Conservation (phyloP, 2,329 filamentous ascomycete genomes). For the Emmonsia crescens region DNA sequence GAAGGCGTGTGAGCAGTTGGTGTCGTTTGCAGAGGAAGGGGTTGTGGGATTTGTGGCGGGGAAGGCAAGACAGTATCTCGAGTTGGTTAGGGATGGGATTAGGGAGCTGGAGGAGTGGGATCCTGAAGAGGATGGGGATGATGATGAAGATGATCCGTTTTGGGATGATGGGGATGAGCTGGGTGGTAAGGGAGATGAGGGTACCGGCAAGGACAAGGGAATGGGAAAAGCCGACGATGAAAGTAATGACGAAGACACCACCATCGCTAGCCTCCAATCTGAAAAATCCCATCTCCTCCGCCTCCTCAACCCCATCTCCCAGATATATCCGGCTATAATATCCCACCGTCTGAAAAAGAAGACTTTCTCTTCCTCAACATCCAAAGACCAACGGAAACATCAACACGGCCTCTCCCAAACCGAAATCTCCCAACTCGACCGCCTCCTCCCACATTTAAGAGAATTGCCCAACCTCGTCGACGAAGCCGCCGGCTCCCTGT, state of each 20-base stretch:
- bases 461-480: constrained; percentile 33
- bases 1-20: constrained; percentile 67
- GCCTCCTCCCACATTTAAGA: constrained; percentile 24
- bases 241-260: constrained; percentile 15
- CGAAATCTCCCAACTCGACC: constrained; percentile 24
- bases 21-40: constrained; percentile 53
- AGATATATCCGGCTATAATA: constrained; percentile 35
- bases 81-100: constrained; percentile 69
- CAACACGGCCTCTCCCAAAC: constrained; percentile 1
- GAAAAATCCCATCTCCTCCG: constrained; percentile 34
- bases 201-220: constrained; percentile 10
- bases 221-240: constrained; percentile 16
- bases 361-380: constrained; percentile 6
- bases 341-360: constrained; percentile 31
- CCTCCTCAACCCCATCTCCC: constrained; percentile 32
- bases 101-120: constrained; percentile 83
- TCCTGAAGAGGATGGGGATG: constrained; percentile 56
- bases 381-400: background rate
- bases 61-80: constrained; percentile 63
- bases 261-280: constrained; percentile 26
- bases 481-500: constrained; percentile 37
- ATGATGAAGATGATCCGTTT: constrained; percentile 31
- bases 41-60: constrained; percentile 58
- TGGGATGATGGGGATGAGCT: constrained; percentile 17
- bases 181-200: constrained; percentile 11